Evolutionary conservation across 371 early-diverging fungal species (phyloP).

Genomic region (Encephalitozoon hellem): DNA sequence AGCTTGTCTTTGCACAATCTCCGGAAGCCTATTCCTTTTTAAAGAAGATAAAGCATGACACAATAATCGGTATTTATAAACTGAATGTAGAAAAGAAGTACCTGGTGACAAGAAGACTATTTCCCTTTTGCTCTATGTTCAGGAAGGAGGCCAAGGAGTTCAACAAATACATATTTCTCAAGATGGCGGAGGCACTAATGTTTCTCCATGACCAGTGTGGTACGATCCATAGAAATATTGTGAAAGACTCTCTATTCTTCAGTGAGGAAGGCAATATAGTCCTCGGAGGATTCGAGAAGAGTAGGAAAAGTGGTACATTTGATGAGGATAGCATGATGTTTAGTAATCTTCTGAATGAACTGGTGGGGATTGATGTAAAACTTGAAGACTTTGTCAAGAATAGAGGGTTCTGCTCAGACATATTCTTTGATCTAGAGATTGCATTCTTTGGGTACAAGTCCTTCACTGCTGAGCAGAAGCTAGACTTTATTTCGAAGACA

Average conservation of each 20-base stretch:
- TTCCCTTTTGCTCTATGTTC: constrained; percentile 32
- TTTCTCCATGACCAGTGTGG: constrained; percentile 28
- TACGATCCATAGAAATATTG: constrained; percentile 33
- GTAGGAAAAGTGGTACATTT: not conserved
- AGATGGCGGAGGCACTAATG: constrained; percentile 26
- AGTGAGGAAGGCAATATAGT: constrained; percentile 39
- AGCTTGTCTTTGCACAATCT: not conserved
- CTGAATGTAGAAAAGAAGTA: not conserved
- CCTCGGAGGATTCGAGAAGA: constrained; percentile 50
- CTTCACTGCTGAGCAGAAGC: constrained; percentile 25
- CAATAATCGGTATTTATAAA: not conserved
- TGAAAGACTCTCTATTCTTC: constrained; percentile 42
- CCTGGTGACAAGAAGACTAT: constrained; percentile 27
- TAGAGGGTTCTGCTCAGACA: not conserved
- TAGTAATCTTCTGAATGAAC: constrained; percentile 8
- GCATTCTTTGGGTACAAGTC: constrained; percentile 10
- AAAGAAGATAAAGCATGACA: constrained; percentile 27
- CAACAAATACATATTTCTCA: constrained; percentile 30
- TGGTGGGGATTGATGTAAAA: not conserved
- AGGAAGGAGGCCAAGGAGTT: constrained; percentile 7
- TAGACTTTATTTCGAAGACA: constrained; percentile 11
- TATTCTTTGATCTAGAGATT: constrained; percentile 25
- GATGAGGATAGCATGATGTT: constrained; percentile 15
- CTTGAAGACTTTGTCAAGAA: not conserved
- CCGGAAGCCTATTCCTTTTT: not conserved